A percentile compares a stretch with the other conserved stretches of the same genome.
phyloP scores from a whole-genome alignment of 176 grass and related monocot species.

The Triticum timopheevii region DNA sequence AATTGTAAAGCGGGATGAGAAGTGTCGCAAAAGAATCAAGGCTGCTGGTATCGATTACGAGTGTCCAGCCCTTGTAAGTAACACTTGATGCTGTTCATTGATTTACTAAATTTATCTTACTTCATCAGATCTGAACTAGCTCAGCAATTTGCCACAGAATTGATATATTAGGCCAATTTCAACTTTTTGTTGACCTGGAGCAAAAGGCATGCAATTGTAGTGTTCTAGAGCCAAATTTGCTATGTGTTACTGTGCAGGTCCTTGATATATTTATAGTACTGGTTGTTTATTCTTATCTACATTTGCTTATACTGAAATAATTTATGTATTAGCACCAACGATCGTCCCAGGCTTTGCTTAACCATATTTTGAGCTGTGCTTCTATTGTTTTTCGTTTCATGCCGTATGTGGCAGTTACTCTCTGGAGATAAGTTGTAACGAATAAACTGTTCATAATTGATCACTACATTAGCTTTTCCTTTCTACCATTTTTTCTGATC shows the following conservation, averaged over 20 bases:
- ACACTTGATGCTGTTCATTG: constrained; percentile 11
- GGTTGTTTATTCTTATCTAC: neutral
- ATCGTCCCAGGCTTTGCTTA: neutral
- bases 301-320: neutral
- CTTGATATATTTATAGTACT: neutral
- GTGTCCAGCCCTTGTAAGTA: constrained; percentile 83
- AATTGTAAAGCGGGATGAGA: constrained; percentile 77
- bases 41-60: constrained; percentile 79
- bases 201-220: neutral
- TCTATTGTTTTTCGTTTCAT: too few species aligned
- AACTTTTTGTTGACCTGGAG: neutral
- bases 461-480: neutral
- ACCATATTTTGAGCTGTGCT: neutral
- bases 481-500: neutral
- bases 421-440: too few species aligned
- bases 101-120: neutral
- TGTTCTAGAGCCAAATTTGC: neutral
- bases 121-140: neutral
- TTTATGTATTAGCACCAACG: neutral
- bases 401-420: too few species aligned
- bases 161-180: neutral
- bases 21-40: constrained; percentile 72
- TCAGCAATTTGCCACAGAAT: neutral
- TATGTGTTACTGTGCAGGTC: neutral
- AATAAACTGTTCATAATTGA: too few species aligned